Evolutionary conservation across 2,329 filamentous ascomycete genomes (phyloP), one percentile per base, ranked within the genome.

Genomic region (Rhynchosporium secalis): DNA sequence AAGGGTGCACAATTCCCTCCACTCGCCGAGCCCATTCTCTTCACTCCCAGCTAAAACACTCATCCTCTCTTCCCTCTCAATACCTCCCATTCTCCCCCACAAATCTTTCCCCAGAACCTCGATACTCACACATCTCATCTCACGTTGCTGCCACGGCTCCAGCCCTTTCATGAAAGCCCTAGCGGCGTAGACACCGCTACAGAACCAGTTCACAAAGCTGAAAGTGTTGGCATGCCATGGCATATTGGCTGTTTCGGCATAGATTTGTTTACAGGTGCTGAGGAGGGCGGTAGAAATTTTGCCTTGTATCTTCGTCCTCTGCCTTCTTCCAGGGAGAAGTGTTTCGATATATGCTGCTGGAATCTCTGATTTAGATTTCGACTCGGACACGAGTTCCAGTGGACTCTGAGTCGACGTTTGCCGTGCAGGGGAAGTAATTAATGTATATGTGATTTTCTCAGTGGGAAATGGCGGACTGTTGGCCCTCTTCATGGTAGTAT

Each of bases 181-280:
- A 0, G 78, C 79, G 0, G 78, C 75, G 67, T 75, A 76, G 3
- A 80, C 67, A 0, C 79, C 80, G 13, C 77, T 79, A 12, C 76
- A 74, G 69, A 80, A 80, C 76, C 77, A 79, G 48, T 77, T 78
- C 43, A 77, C 72, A 63, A 81, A 82, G 29, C 76, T 75, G 62
- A 82, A 81, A 57, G 81, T 78, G 70, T 79, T 80, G 28, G 69
- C 62, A 7, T 69, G 65, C 65, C 80, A 80, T 2, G 80, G 78
- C 2, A 81, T 31, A 0, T 61, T 20, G 3, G 77, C 74, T 3
- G 75, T 72, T 65, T 83, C 80, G 57, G 68, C 38, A 70, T 81
- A 81, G 26, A 81, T 66, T 60, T 79, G 77, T 31, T 71, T 72
- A 65, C 73, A 78, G 28, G 73, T 65, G 4, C 60, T 64, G 2